Base-by-base conservation (phyloP, 1,284 basidiomycete species). In the Coriolopsis trogii region DNA sequence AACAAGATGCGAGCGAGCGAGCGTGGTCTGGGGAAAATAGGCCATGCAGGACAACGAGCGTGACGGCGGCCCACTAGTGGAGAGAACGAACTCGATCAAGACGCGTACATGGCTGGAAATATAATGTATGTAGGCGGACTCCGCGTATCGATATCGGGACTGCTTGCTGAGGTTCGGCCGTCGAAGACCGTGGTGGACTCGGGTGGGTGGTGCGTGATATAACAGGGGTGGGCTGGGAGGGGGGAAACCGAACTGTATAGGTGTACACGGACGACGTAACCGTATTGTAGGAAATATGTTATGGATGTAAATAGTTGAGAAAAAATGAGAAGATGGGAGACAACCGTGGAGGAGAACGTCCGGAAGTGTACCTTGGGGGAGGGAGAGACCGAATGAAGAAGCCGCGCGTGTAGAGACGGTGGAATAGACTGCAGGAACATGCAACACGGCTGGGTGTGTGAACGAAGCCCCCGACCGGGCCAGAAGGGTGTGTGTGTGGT, bases 201-300 rank as follows among this genome's bases (percentile, higher is more conserved):
- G 33, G 33, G 33, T 16, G n/a, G n/a, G 33, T 34, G 20, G 33
- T 18, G 33, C n/a, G n/a, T 18, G 33, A 34, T 18, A 16, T 43
- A 39, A 31, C 30, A 24, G 26, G 45, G 30, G 23, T 33, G 30
- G 41, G 16, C 25, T 42, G 40, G 26, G 38, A 45, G n/a, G n/a
- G n/a, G n/a, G n/a, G n/a, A n/a, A n/a, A n/a, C n/a, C n/a, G n/a
- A n/a, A n/a, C n/a, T n/a, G n/a, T n/a, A 51, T 49, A 51, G 50
- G 48, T 53, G 56, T 56, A 59, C 57, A 53, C 36, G 46, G 46
- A 36, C 41, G 36, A 24, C 33, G 42, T 20, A 40, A 45, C 41
- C 51, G 57, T 56, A 56, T 49, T 31, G 51, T 59, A 59, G 28
- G 46, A 16, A 34, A 55, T 51, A 58, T 52, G 46, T 53, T 42